phyloP scores from a whole-genome alignment of 108 stramenopile species.

The Stephanodiscus triporus region DNA sequence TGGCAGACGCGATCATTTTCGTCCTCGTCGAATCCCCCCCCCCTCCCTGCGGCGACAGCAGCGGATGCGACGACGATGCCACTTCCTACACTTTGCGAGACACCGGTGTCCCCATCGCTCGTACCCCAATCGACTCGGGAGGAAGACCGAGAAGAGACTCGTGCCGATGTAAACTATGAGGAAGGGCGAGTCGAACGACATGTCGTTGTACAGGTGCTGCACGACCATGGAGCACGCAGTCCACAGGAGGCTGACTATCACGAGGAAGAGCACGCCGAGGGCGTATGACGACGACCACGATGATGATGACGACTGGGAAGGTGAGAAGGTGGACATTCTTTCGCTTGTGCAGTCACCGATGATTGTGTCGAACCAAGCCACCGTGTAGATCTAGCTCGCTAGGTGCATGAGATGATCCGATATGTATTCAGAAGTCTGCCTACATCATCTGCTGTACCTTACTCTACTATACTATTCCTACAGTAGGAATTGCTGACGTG shows the following conservation, averaged over 20 bases:
- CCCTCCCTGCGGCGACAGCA: not conserved
- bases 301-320: not conserved
- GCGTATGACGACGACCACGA: constrained; percentile 73
- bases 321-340: not conserved
- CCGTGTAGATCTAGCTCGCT: no score
- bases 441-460: no score
- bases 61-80: not conserved
- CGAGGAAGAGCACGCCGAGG: constrained; percentile 84
- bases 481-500: no score
- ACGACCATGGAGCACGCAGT: constrained; percentile 82
- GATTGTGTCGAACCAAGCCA: no score
- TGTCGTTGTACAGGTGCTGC: constrained; percentile 81
- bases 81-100: not conserved
- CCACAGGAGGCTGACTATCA: constrained; percentile 87
- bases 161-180: constrained; percentile 91
- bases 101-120: constrained; percentile 28
- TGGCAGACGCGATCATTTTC: no score
- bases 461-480: no score
- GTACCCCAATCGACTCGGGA: constrained; percentile 57
- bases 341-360: not conserved
- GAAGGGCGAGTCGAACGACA: constrained; percentile 87
- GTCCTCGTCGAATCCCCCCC: not conserved
- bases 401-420: no score
- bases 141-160: constrained; percentile 74
- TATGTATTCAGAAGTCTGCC: no score